Conservation (phyloP, 2,329 filamentous ascomycete genomes). For the Dothistroma septosporum region DNA sequence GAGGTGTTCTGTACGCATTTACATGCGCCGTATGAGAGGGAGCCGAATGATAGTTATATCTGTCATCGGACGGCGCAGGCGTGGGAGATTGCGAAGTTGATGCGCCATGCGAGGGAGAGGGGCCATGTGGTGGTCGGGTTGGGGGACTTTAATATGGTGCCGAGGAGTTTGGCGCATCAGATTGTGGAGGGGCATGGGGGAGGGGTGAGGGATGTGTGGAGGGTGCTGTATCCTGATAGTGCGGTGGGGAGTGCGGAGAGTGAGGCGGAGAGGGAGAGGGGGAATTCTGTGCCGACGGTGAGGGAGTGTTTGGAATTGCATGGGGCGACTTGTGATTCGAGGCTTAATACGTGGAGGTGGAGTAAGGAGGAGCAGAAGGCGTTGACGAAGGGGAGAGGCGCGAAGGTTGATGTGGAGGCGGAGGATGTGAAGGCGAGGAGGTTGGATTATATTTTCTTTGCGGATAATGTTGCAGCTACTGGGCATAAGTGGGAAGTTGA, state of each 20-base stretch:
- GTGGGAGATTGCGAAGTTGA: conserved; percentile 89
- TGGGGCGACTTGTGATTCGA: conserved; percentile 80
- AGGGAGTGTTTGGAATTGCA: conserved; percentile 74
- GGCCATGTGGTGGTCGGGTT: conserved; percentile 81
- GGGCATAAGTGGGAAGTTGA: conserved; percentile 63
- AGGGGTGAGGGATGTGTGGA: conserved; percentile 74
- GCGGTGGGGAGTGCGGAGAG: conserved; percentile 71
- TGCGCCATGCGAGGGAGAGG: conserved; percentile 72
- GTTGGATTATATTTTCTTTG: conserved; percentile 90
- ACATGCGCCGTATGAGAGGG: conserved; percentile 81
- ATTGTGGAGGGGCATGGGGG: conserved; percentile 75
- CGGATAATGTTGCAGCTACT: conserved; percentile 33
- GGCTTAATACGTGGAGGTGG: conserved; percentile 94
- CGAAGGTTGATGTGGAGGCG: conserved; percentile 60
- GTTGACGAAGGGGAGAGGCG: conserved; percentile 61
- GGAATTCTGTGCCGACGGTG: conserved; percentile 66
- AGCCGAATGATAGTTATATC: conserved; percentile 77
- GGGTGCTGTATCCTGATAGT: conserved; percentile 74
- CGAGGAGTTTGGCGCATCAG: conserved; percentile 75
- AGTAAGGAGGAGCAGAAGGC: conserved; percentile 63
- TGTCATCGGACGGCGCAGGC: conserved; percentile 89
- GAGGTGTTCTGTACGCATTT: conserved; percentile 88
- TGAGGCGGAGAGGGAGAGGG: conserved; percentile 61
- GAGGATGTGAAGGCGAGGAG: conserved; percentile 74
- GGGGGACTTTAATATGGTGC: conserved; percentile 97